phyloP scores from a whole-genome alignment of 306 rosid species.

The Cercis canadensis region DNA sequence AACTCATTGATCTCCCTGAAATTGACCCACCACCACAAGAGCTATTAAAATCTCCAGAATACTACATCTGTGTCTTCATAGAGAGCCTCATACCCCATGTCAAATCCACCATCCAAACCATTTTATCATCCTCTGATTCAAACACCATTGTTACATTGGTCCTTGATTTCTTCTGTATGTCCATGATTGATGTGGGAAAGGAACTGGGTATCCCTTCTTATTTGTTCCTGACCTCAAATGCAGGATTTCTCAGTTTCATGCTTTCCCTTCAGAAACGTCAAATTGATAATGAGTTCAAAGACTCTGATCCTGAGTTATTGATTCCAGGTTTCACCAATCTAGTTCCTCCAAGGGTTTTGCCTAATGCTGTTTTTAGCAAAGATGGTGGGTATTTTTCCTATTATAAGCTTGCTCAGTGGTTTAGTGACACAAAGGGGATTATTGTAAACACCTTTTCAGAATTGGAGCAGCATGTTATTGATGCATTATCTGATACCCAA shows the following conservation, averaged over 20 bases:
- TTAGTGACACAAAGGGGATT: conserved; percentile 58
- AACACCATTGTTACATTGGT: conserved; percentile 45
- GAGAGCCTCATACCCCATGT: conserved; percentile 45
- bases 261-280: conserved; percentile 40
- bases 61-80: conserved; percentile 33
- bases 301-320: conserved; percentile 41
- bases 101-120: conserved; percentile 31
- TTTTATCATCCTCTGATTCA: conserved; percentile 40
- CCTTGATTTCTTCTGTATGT: conserved; percentile 56
- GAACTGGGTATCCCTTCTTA: conserved; percentile 58
- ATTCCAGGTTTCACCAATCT: conserved; percentile 51
- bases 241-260: conserved; percentile 46
- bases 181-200: conserved; percentile 56
- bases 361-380: conserved; percentile 38
- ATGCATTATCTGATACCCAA: conserved; percentile 37
- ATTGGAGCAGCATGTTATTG: conserved; percentile 48
- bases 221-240: conserved; percentile 50
- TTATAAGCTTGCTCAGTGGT: conserved; percentile 44
- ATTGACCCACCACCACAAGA: conserved; percentile 46
- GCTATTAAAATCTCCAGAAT: conserved; percentile 30
- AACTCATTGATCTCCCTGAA: conserved; percentile 54
- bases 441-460: conserved; percentile 59
- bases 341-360: conserved; percentile 52
- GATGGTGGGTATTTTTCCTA: conserved; percentile 57
- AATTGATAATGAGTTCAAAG: conserved; percentile 36